phyloP scores from a whole-genome alignment of 805 yeast species.

The Metschnikowia matae region DNA sequence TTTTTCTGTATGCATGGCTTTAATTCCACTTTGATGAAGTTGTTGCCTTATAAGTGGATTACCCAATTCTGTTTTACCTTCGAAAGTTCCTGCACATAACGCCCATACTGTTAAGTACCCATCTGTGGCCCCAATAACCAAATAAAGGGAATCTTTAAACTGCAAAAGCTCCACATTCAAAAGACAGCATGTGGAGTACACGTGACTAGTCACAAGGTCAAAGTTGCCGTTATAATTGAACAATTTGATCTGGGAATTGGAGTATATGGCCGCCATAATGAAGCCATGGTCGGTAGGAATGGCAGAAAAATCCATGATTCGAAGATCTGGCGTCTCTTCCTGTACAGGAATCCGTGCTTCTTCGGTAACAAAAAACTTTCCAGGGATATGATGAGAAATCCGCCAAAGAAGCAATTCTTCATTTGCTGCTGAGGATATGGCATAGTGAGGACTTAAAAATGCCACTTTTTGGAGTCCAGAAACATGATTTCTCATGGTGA shows the following conservation, averaged over 20 bases:
- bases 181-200: slow-evolving; percentile 73
- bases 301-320: slow-evolving; percentile 79
- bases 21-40: slow-evolving; percentile 84
- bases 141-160: slow-evolving; percentile 22
- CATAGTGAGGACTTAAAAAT: slow-evolving; percentile 48
- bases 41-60: slow-evolving; percentile 38
- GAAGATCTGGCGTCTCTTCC: slow-evolving; percentile 65
- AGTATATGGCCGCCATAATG: slow-evolving; percentile 67
- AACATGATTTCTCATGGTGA: slow-evolving; percentile 76
- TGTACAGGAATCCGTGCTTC: slow-evolving; percentile 53
- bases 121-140: slow-evolving; percentile 70
- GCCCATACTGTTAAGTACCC: slow-evolving; percentile 66
- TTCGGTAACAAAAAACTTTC: slow-evolving; percentile 45
- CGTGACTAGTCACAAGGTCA: slow-evolving; percentile 40
- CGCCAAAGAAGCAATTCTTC: slow-evolving; percentile 89
- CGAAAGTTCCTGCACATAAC: neutral
- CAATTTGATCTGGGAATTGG: slow-evolving; percentile 72
- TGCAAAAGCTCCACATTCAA: slow-evolving; percentile 53
- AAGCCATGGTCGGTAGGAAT: slow-evolving; percentile 43
- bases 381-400: slow-evolving; percentile 33
- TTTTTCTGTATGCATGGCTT: slow-evolving; percentile 44
- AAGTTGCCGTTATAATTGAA: slow-evolving; percentile 56
- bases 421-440: slow-evolving; percentile 65
- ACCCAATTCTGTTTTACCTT: slow-evolving; percentile 15
- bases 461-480: slow-evolving; percentile 81